phyloP scores from a whole-genome alignment of 139 green algal species.

The Volvox reticuliferus region DNA sequence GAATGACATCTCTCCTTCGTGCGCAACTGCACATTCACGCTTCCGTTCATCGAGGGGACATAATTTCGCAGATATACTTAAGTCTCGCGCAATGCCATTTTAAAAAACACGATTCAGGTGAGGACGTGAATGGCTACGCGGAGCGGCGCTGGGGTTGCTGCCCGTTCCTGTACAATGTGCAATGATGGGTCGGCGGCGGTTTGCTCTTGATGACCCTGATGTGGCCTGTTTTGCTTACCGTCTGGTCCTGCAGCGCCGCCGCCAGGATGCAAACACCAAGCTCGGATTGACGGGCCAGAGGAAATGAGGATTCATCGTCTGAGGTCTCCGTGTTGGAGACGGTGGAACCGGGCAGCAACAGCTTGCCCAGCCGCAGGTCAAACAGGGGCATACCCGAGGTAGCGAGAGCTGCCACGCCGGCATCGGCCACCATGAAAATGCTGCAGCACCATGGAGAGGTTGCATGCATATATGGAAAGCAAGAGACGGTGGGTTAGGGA shows the following conservation, averaged over 20 bases:
- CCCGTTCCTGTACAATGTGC: too few relatives aligned
- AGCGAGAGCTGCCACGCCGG: neutral
- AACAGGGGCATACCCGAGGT: constrained; percentile 7
- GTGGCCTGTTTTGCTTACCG: too few relatives aligned
- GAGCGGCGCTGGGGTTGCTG: neutral
- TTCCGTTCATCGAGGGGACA: too few relatives aligned
- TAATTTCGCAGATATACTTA: too few relatives aligned
- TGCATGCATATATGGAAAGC: neutral
- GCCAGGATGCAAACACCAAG: neutral
- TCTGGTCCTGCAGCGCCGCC: constrained; percentile 14
- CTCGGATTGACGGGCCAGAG: neutral
- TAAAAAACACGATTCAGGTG: neutral
- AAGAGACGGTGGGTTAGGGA: neutral
- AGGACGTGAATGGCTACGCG: constrained; percentile 13
- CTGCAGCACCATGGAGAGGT: neutral
- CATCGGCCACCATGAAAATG: constrained; percentile 15
- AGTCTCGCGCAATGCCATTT: too few relatives aligned
- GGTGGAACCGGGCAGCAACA: neutral
- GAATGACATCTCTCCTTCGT: too few relatives aligned
- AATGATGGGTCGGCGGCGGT: neutral
- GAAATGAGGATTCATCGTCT: neutral
- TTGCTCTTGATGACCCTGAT: too few relatives aligned
- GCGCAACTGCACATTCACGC: too few relatives aligned
- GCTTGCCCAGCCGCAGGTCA: constrained; percentile 16
- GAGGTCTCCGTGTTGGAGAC: neutral